Evolutionary conservation across 2,329 filamentous ascomycete species (phyloP).

Genomic region (Colletotrichum brevisporum): DNA sequence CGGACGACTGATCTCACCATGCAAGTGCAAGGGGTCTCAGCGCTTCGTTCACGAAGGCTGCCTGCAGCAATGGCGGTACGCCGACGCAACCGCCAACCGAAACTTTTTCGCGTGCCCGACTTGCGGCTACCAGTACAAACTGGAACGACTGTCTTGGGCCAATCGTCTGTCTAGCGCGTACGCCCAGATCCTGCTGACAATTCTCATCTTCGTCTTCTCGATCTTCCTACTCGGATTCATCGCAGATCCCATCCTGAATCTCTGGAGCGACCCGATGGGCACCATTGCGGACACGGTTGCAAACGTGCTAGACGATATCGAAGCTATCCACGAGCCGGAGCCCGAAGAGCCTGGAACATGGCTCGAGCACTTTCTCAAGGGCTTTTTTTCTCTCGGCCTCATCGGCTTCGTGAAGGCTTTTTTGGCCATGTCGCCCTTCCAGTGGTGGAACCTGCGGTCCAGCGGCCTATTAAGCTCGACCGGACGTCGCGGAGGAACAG

Average conservation of each 20-base stretch:
- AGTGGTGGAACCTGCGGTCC: constrained; percentile 81
- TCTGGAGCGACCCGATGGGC: constrained; percentile 85
- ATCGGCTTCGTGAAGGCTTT: constrained; percentile 88
- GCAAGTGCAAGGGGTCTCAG: constrained; percentile 92
- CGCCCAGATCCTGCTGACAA: constrained; percentile 79
- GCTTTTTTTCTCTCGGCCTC: constrained; percentile 89
- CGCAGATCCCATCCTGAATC: constrained; percentile 90
- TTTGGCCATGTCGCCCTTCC: constrained; percentile 79
- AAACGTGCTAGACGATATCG: constrained; percentile 58
- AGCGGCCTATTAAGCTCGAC: constrained; percentile 69
- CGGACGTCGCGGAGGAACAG: constrained; percentile 71
- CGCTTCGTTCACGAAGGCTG: constrained; percentile 96
- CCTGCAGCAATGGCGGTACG: constrained; percentile 84
- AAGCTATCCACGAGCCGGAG: constrained; percentile 48
- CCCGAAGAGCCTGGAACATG: constrained; percentile 72
- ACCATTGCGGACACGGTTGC: constrained; percentile 69
- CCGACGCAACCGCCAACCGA: constrained; percentile 74
- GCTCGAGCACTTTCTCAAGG: constrained; percentile 89
- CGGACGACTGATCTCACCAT: constrained; percentile 88
- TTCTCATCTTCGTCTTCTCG: constrained; percentile 77
- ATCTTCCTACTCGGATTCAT: constrained; percentile 91
- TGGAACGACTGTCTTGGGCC: constrained; percentile 83
- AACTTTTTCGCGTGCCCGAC: constrained; percentile 92
- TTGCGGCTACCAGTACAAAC: constrained; percentile 85
- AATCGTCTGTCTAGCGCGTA: constrained; percentile 76